Base-by-base conservation (phyloP, 768 basidiomycete species). In the Exsudoporus frostii region DNA sequence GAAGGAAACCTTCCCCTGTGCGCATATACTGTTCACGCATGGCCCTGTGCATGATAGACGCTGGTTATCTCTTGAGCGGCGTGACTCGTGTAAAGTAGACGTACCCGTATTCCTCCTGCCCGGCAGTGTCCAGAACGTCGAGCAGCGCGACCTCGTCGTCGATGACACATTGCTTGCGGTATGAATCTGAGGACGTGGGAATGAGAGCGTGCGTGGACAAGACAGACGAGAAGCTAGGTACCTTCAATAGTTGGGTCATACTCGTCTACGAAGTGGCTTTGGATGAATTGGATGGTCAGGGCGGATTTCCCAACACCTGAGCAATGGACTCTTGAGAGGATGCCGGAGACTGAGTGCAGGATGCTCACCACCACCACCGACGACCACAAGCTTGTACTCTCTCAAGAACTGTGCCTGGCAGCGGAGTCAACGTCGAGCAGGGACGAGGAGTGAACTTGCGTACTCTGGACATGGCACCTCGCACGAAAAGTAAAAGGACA, bases 11-110 rank as follows among this genome's bases (percentile, higher is more conserved):
- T 72, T 98, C 95, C 55, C 96, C 96, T 25, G 94, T 93, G 48
- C 94, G 85, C 94, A 98, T 98, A 76, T 98, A 98, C 66, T 98
- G 96, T 67, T 98, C 96, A 43, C 96, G 87, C 96, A 98, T 98
- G 22, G 96, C 96, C 53, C 92, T 95, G 67, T 46, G 54, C 19
- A 57, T 46, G 14, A 30, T 20, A 34, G 22, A 34, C 34, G 29
- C 40, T 51, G 59, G 33, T 46, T 30, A 53, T 43, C 25, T 29
- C 43, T 13, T 24, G 42, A 40, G 51, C 34, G 51, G 55, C 24
- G 50, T 36, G 34, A 24, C 36, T 36, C 53, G 19, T 8, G n/a
- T 14, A n/a, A 38, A 39, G 34, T 7, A 38, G 13, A 80, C 88
- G 50, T 53, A 93, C 92, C 92, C 92, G 65, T 98, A 98, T 78